phyloP scores from a whole-genome alignment of 108 stramenopile species.

The Nitzschia inconspicua region DNA sequence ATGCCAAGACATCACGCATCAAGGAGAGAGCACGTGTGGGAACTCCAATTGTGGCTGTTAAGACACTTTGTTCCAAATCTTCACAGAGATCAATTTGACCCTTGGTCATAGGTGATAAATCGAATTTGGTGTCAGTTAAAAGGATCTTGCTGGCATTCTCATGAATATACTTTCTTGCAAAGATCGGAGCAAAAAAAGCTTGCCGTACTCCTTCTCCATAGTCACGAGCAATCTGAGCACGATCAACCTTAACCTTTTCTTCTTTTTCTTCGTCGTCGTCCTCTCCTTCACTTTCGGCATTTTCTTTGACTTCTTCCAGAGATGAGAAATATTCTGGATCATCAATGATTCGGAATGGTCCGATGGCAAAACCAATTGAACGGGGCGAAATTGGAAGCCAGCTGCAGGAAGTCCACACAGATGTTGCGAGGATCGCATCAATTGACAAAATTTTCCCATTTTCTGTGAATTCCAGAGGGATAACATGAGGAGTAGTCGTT shows the following conservation, averaged over 20 bases:
- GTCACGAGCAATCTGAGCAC: slow-evolving; percentile 29
- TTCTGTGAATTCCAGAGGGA: slow-evolving; percentile 39
- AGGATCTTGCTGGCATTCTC: slow-evolving; percentile 34
- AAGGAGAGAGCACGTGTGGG: slow-evolving; percentile 81
- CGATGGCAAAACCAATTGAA: slow-evolving; percentile 80
- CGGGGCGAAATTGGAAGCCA: slow-evolving; percentile 78
- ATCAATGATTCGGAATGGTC: slow-evolving; percentile 69
- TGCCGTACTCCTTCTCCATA: slow-evolving; percentile 84
- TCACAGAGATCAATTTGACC: slow-evolving; percentile 21
- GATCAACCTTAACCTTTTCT: neutral
- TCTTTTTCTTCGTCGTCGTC: slow-evolving; percentile 1
- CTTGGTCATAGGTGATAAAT: slow-evolving; percentile 17
- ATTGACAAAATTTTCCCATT: slow-evolving; percentile 16
- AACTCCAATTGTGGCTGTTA: slow-evolving; percentile 66
- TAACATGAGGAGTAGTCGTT: slow-evolving; percentile 45
- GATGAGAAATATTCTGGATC: slow-evolving; percentile 81
- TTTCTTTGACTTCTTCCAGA: slow-evolving; percentile 17
- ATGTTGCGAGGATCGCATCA: slow-evolving; percentile 58
- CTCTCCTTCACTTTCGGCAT: slow-evolving; percentile 9
- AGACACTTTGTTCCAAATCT: slow-evolving; percentile 47
- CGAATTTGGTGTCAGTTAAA: slow-evolving; percentile 24
- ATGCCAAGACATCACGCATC: slow-evolving; percentile 77
- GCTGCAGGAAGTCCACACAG: slow-evolving; percentile 54
- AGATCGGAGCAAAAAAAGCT: slow-evolving; percentile 47
- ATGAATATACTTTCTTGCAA: slow-evolving; percentile 68